phyloP scores from a whole-genome alignment of 495 filamentous ascomycete genomes.

The Lasiosphaeria hispida region DNA sequence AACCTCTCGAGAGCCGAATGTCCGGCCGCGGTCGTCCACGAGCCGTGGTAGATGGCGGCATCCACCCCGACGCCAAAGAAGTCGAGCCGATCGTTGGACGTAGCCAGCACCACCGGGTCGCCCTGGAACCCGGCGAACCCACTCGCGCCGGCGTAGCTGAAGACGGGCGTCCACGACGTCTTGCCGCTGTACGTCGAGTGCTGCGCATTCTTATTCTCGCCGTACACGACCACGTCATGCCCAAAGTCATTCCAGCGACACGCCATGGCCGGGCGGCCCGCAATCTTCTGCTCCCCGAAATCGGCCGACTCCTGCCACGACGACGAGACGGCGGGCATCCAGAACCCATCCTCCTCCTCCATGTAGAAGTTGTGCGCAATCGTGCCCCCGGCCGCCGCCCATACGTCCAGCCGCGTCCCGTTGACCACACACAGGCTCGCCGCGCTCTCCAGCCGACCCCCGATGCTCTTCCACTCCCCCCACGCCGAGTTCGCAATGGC shows the following conservation, averaged over 20 bases:
- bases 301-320: conserved; percentile 2
- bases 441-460: neutral
- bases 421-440: conserved; percentile 1
- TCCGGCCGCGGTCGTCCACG: neutral
- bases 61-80: conserved; percentile 15
- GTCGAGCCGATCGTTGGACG: neutral
- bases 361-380: conserved; percentile 7
- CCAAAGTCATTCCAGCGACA: neutral
- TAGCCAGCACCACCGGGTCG: neutral
- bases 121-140: conserved; percentile 7
- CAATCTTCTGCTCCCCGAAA: neutral
- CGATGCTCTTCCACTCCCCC: conserved; percentile 3
- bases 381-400: neutral
- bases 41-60: conserved; percentile 8
- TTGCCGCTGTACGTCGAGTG: neutral
- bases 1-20: neutral
- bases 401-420: conserved; percentile 2
- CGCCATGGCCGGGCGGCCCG: neutral
- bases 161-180: neutral
- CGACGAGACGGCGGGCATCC: neutral
- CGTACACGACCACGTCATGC: conserved; percentile 8
- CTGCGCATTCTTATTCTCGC: neutral
- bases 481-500: neutral
- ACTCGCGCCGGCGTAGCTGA: neutral
- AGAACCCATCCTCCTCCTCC: neutral